Evolutionary conservation across 148 eudicot species (phyloP).

Genomic region (Cornus suecica): DNA sequence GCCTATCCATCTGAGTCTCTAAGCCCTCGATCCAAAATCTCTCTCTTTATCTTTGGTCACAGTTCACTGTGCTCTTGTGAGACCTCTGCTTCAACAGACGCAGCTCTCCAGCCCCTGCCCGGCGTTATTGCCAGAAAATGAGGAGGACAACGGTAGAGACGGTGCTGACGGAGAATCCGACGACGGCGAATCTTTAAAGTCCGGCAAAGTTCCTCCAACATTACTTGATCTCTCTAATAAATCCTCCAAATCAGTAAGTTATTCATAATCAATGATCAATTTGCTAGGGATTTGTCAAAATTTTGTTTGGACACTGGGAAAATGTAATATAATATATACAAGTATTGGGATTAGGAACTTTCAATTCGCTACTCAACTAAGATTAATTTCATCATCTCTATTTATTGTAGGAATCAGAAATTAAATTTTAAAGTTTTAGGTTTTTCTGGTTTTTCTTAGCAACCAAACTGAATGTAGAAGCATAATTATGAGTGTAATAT

Average conservation of each 20-base stretch:
- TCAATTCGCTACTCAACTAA: not conserved
- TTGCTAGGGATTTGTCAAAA: not conserved
- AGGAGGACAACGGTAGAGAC: constrained; percentile 23
- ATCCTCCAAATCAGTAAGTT: not conserved
- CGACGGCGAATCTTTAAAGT: constrained; percentile 28
- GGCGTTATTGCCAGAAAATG: constrained; percentile 39
- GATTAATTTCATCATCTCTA: not conserved
- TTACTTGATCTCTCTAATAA: not conserved
- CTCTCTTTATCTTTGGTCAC: too few relatives aligned
- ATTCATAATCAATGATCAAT: not conserved
- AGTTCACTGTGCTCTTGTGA: too few relatives aligned
- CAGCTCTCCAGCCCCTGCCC: constrained; percentile 67
- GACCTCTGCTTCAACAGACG: not conserved
- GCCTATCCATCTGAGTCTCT: too few relatives aligned
- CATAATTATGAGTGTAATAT: too few relatives aligned
- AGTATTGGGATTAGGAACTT: not conserved
- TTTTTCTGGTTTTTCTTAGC: not conserved
- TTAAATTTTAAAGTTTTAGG: not conserved
- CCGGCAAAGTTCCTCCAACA: constrained; percentile 54
- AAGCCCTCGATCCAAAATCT: too few relatives aligned
- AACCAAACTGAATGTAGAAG: not conserved
- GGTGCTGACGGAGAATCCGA: constrained; percentile 20
- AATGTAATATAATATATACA: not conserved
- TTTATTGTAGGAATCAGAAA: not conserved
- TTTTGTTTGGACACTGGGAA: constrained; percentile 3